These are phyloP conservation scores for Carex myosuroides DNA, from an alignment of 176 grass and related monocot genomes.

Conservation along the genomic window DNA sequence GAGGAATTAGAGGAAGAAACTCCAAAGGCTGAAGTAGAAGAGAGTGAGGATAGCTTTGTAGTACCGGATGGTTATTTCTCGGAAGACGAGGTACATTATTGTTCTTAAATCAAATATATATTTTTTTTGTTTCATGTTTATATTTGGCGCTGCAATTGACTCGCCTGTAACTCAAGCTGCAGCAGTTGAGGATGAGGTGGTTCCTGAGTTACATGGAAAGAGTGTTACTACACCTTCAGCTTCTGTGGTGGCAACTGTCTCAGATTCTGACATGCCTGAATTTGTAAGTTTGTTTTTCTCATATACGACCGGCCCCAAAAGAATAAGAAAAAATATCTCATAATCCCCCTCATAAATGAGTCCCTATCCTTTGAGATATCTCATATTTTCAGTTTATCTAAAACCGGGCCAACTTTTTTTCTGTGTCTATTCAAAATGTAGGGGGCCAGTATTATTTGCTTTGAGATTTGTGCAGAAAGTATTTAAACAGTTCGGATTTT, in stretches of 20 bases:
- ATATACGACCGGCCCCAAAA: neutral
- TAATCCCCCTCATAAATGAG: neutral
- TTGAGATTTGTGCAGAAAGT: too few relatives aligned
- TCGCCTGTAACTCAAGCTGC: slow-evolving; percentile 24
- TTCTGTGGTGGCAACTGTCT: slow-evolving; percentile 22
- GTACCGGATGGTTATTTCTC: slow-evolving; percentile 93
- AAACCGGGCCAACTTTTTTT: too few relatives aligned
- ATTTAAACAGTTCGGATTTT: too few relatives aligned
- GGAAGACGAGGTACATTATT: slow-evolving; percentile 61
- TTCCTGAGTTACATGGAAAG: slow-evolving; percentile 31
- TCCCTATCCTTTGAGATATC: too few relatives aligned
- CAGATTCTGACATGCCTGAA: slow-evolving; percentile 66
- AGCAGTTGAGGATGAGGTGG: slow-evolving; percentile 29
- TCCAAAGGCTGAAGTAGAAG: slow-evolving; percentile 48
- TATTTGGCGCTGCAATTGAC: slow-evolving; percentile 28
- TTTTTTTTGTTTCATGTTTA: too few relatives aligned
- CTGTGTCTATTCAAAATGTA: too few relatives aligned
- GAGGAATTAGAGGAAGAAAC: slow-evolving; percentile 61
- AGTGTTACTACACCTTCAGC: slow-evolving; percentile 19
- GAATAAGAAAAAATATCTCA: too few relatives aligned
- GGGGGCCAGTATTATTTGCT: too few relatives aligned
- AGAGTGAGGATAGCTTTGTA: slow-evolving; percentile 90
- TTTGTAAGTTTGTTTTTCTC: slow-evolving; percentile 53
- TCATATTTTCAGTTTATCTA: too few relatives aligned
- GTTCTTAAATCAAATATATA: neutral